Conservation (phyloP, 2,329 filamentous ascomycete species). For the Colletotrichum noveboracense region DNA sequence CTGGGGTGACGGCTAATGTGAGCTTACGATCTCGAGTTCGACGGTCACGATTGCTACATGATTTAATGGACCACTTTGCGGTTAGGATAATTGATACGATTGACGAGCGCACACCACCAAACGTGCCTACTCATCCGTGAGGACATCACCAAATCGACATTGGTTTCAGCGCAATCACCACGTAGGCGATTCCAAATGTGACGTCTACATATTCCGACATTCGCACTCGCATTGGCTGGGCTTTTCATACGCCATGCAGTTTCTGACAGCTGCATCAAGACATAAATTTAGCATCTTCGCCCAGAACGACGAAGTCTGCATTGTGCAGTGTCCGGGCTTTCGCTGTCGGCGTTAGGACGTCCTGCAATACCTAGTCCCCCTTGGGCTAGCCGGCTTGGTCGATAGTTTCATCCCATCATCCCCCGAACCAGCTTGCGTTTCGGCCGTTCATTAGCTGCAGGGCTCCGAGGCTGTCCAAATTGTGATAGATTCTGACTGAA, state of each 20-base stretch:
- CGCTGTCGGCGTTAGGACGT: not conserved
- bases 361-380: not conserved
- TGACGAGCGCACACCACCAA: not conserved
- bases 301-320: not conserved
- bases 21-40: not conserved
- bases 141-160: not conserved
- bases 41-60: not conserved
- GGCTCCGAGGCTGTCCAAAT: not conserved
- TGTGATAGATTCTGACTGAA: not conserved
- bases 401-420: not conserved
- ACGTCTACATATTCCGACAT: not conserved
- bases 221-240: not conserved
- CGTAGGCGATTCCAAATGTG: not conserved
- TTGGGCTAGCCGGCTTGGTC: not conserved
- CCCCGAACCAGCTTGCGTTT: not conserved
- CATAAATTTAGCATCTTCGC: not conserved
- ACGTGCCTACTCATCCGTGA: not conserved
- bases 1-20: slow-evolving; percentile 2
- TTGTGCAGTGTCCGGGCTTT: not conserved
- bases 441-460: not conserved
- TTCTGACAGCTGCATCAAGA: not conserved
- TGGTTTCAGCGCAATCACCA: not conserved
- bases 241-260: not conserved
- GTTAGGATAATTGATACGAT: not conserved
- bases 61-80: not conserved